Base-by-base conservation (phyloP, 805 yeast genomes). In the Pichia rugopelliculosa region DNA sequence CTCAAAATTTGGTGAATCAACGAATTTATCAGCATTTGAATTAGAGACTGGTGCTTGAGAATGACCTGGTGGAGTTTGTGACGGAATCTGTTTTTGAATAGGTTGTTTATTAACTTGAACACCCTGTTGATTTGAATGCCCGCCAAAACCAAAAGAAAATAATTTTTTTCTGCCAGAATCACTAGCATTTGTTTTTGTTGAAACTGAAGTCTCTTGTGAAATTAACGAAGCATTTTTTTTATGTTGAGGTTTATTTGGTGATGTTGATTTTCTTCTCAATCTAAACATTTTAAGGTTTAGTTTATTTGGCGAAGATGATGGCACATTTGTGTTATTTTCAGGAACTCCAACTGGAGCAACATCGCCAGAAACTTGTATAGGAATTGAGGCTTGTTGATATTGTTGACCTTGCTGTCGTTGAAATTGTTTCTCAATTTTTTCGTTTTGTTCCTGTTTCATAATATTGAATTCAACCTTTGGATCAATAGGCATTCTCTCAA, bases 401-500 rank as follows among this genome's bases (percentile, higher is more conserved):
- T 33, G 21, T 11, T 21, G 33, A 1, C n/a, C n/a, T n/a, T n/a
- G 7, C 4, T 4, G 11, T 17, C 24, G 21, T 11, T 21, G 33
- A 1, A 18, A 15, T 24, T 44, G 38, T 13, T 36, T 20, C 18
- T 39, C 41, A 6, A 30, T 13, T 11, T 27, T 12, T n/a, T 8
- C 27, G 10, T 25, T 11, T 30, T 44, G 41, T 10, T 38, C 24
- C 6, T 41, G 36, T 17, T 44, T 48, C 22, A 43, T 15, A 9
- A 48, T 41, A 23, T 45, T 21, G 9, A 41, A 13, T 39, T 45
- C 43, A 27, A 48, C 51, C 22, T 22, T 21, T 12, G 51, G 48
- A 33, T 44, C 39, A 34, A 48, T 39, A 17, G 51, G 51, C 46
- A 44, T 41, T 15, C 18, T n/a, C 8, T 39, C 39, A 33, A 48